phyloP scores from a whole-genome alignment of 2,329 filamentous ascomycete species.

The Cryphonectria parasitica region DNA sequence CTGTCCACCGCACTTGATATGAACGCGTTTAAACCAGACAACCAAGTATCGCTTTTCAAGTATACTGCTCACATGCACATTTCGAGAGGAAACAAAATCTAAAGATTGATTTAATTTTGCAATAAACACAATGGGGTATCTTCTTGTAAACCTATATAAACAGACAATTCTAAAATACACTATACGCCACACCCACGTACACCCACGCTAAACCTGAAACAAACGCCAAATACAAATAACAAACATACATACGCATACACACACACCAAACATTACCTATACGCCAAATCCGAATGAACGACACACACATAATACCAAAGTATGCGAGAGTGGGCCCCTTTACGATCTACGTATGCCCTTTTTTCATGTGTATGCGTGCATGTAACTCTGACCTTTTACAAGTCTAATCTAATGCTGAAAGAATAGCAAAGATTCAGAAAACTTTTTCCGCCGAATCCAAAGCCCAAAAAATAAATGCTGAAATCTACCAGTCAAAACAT shows the following conservation, averaged over 20 bases:
- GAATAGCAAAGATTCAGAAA: constrained; percentile 8
- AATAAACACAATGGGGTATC: constrained; percentile 3
- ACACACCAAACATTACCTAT: not conserved
- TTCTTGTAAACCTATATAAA: not conserved
- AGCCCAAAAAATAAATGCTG: not conserved
- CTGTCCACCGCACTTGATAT: not conserved
- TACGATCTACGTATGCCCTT: constrained; percentile 26
- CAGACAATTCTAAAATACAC: not conserved
- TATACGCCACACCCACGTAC: not conserved
- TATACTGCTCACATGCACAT: not conserved
- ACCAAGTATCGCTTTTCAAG: too few species aligned
- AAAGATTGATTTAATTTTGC: not conserved
- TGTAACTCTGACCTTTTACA: constrained; percentile 32
- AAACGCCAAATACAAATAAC: constrained; percentile 27
- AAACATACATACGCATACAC: constrained; percentile 26
- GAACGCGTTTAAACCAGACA: not conserved
- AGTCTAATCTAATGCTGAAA: constrained; percentile 19
- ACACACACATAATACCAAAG: constrained; percentile 38
- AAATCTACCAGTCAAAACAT: constrained; percentile 1
- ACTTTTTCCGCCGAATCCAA: constrained; percentile 19
- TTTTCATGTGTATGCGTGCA: constrained; percentile 25
- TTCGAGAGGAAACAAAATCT: too few species aligned
- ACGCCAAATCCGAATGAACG: constrained; percentile 17
- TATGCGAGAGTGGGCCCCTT: constrained; percentile 22
- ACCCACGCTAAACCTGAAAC: not conserved